phyloP scores from a whole-genome alignment of 2,329 filamentous ascomycete species.

The Cylindrodendrum hubeiense region DNA sequence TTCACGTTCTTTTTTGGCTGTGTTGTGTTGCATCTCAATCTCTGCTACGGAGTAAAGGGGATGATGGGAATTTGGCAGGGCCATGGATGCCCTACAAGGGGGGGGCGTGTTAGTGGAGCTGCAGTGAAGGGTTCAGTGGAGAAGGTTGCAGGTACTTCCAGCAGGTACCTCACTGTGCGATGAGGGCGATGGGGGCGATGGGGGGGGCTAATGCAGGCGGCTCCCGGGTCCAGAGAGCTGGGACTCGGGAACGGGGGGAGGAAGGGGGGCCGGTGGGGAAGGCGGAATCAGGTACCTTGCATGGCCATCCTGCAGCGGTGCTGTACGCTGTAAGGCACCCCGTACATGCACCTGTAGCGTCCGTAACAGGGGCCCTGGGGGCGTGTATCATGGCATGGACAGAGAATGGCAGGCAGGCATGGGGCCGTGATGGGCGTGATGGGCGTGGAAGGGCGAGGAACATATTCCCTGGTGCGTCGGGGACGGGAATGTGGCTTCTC shows the following conservation, averaged over 20 bases:
- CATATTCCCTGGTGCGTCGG: conserved; percentile 4
- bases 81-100: background rate
- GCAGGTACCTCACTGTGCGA: conserved; percentile 1
- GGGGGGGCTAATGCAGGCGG: conserved; percentile 41
- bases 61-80: background rate
- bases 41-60: conserved; percentile 3
- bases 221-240: conserved; percentile 44
- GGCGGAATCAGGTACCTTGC: conserved; percentile 14
- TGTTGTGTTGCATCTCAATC: background rate
- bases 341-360: background rate
- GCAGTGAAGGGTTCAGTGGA: background rate
- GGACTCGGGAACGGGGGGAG: conserved; percentile 35
- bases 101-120: background rate
- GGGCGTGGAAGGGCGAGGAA: background rate
- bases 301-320: conserved; percentile 3
- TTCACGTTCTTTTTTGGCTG: too few species aligned
- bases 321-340: background rate
- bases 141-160: background rate
- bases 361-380: background rate
- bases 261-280: conserved; percentile 22
- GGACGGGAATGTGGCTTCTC: conserved; percentile 13
- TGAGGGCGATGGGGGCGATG: background rate
- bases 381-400: background rate
- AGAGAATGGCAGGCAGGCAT: conserved; percentile 11
- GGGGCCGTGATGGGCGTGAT: background rate